Conservation (phyloP, 2,329 filamentous ascomycete genomes). For the Didymellaceae sp. region DNA sequence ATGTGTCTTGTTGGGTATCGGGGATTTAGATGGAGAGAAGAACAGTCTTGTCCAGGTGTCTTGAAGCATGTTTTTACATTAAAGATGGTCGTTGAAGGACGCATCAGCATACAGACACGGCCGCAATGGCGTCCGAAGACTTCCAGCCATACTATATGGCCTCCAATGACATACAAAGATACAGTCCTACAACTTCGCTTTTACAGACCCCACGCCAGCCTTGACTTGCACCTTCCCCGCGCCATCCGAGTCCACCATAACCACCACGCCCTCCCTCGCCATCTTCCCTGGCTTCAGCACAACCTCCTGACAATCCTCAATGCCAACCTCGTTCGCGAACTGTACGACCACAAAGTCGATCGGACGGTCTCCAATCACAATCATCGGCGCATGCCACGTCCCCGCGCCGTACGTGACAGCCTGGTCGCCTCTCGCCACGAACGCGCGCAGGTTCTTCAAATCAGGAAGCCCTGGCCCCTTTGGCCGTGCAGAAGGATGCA, state of each 20-base stretch:
- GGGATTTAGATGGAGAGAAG: no score
- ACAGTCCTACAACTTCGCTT: slow-evolving; percentile 37
- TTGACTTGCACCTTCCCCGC: slow-evolving; percentile 44
- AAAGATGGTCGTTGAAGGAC: no score
- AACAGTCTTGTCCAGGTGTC: no score
- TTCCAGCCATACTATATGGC: no score
- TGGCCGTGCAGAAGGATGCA: slow-evolving; percentile 44
- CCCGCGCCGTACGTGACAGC: slow-evolving; percentile 91
- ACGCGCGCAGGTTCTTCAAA: slow-evolving; percentile 72
- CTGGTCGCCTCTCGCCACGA: slow-evolving; percentile 77
- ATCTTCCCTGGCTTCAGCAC: slow-evolving; percentile 45
- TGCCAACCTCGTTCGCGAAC: slow-evolving; percentile 79
- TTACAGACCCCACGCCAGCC: slow-evolving; percentile 42
- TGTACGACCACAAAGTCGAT: slow-evolving; percentile 86
- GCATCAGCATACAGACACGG: no score
- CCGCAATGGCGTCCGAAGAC: no score
- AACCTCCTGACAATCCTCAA: slow-evolving; percentile 90
- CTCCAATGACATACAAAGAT: no score
- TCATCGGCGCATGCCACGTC: slow-evolving; percentile 98
- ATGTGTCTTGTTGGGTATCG: no score
- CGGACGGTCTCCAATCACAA: slow-evolving; percentile 72
- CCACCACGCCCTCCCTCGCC: slow-evolving; percentile 44
- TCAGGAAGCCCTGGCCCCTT: slow-evolving; percentile 72
- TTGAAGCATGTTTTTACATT: no score
- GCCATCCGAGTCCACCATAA: slow-evolving; percentile 42